These are phyloP conservation scores for Sclerotinia nivalis DNA, from an alignment of 2,329 filamentous ascomycete species.

Conservation along the genomic window DNA sequence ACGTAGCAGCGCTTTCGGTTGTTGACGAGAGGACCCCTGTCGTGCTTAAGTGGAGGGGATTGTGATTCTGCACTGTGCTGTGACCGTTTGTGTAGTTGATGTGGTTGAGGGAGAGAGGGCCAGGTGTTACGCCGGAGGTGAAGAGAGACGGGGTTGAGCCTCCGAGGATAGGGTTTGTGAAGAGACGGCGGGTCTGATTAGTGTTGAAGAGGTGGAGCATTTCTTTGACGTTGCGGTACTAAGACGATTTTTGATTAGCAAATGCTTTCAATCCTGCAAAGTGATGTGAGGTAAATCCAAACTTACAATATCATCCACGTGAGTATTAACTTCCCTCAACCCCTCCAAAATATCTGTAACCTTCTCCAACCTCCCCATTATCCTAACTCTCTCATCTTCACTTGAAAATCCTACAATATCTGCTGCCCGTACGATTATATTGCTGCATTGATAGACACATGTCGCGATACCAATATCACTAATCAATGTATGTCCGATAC, in stretches of 20 bases:
- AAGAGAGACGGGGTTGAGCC: background rate
- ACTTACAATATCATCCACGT: slow-evolving; percentile 22
- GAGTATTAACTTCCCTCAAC: slow-evolving; percentile 18
- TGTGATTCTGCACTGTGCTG: background rate
- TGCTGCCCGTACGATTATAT: slow-evolving; percentile 15
- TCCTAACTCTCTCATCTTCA: slow-evolving; percentile 9
- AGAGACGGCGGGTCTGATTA: background rate
- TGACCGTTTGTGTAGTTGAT: background rate
- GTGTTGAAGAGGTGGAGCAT: slow-evolving; percentile 1
- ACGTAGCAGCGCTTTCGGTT: background rate
- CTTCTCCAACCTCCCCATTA: slow-evolving; percentile 7
- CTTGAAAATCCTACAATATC: slow-evolving; percentile 14
- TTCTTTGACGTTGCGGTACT: slow-evolving; percentile 21
- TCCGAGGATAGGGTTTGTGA: background rate
- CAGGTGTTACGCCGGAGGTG: background rate
- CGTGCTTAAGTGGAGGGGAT: background rate
- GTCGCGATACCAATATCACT: slow-evolving; percentile 17
- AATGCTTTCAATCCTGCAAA: background rate
- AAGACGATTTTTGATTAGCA: background rate
- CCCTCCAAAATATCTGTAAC: slow-evolving; percentile 14
- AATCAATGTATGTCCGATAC: slow-evolving; percentile 22
- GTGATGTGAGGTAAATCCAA: background rate
- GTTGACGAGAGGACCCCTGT: background rate
- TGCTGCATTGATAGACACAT: slow-evolving; percentile 21
- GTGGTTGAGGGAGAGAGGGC: background rate